A percentile compares a stretch with the other conserved stretches of the same genome.
phyloP scores from a whole-genome alignment of 2,329 filamentous ascomycete species.

The Beauveria pseudobassiana region DNA sequence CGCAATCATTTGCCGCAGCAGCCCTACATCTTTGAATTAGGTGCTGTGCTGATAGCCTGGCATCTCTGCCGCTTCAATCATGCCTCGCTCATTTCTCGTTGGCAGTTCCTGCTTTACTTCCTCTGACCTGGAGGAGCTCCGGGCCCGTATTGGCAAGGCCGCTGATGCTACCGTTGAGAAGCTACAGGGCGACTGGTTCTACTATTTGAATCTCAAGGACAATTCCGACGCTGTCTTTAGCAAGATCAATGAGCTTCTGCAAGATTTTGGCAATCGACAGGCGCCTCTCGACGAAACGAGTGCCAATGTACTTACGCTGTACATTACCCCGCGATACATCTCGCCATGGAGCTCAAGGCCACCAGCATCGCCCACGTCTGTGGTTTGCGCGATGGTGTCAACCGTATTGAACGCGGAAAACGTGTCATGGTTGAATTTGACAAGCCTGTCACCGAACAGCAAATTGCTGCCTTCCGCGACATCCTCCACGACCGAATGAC shows the following conservation, averaged over 20 bases:
- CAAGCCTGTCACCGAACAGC: constrained; percentile 33
- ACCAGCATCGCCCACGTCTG: constrained; percentile 92
- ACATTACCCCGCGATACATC: constrained; percentile 75
- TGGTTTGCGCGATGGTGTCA: constrained; percentile 61
- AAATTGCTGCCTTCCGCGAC: constrained; percentile 56
- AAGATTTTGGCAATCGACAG: constrained; percentile 27
- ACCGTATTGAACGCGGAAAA: constrained; percentile 81
- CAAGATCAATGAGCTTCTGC: constrained; percentile 39
- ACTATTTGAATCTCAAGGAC: constrained; percentile 57
- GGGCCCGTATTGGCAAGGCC: constrained; percentile 35
- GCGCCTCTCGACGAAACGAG: constrained; percentile 28
- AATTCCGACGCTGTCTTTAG: constrained; percentile 35
- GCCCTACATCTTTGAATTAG: constrained; percentile 4
- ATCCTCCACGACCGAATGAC: constrained; percentile 92
- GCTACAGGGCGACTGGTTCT: constrained; percentile 50
- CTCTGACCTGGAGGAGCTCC: constrained; percentile 37
- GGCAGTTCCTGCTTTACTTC: constrained; percentile 43
- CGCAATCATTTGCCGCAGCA: constrained; percentile 4
- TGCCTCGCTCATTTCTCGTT: constrained; percentile 30
- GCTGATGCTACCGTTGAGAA: constrained; percentile 36
- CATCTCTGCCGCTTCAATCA: constrained; percentile 16
- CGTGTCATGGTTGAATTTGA: constrained; percentile 63
- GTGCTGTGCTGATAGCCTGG: constrained; percentile 7
- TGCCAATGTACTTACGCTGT: constrained; percentile 50
- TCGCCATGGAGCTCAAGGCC: constrained; percentile 96